Conservation (phyloP, 192 early-diverging fungal species). For the Phycomyces blakesleeanus region DNA sequence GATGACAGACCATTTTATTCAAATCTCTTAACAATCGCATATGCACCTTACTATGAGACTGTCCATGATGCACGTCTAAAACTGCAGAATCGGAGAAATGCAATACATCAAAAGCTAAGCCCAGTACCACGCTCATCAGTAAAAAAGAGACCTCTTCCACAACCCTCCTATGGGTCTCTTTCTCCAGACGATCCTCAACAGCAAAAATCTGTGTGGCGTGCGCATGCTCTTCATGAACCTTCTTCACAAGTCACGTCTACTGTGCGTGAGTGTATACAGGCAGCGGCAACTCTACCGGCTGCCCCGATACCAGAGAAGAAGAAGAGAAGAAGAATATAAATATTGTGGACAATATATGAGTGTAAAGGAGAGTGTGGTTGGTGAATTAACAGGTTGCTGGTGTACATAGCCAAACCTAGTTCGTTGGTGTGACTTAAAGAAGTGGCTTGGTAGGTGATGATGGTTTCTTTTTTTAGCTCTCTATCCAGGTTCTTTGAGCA, state of each 20-base stretch:
- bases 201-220: not conserved
- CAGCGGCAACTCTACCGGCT: too few species aligned
- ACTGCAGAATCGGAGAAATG: slow-evolving; percentile 31
- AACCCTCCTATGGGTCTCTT: not conserved
- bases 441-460: too few species aligned
- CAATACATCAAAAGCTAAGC: slow-evolving; percentile 1
- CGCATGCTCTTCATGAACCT: not conserved
- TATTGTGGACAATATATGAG: too few species aligned
- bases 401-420: too few species aligned
- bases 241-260: not conserved
- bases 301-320: too few species aligned
- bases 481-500: too few species aligned
- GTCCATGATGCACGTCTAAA: slow-evolving; percentile 41
- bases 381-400: too few species aligned
- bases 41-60: slow-evolving; percentile 40
- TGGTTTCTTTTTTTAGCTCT: too few species aligned
- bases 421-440: too few species aligned
- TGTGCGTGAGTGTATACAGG: too few species aligned
- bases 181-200: not conserved
- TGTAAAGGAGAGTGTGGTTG: too few species aligned
- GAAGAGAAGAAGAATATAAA: too few species aligned
- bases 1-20: slow-evolving; percentile 39
- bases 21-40: slow-evolving; percentile 32
- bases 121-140: not conserved
- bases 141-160: not conserved